Evolutionary conservation across 768 basidiomycete species (phyloP).

Genomic region (Boletus tomentosulus): DNA sequence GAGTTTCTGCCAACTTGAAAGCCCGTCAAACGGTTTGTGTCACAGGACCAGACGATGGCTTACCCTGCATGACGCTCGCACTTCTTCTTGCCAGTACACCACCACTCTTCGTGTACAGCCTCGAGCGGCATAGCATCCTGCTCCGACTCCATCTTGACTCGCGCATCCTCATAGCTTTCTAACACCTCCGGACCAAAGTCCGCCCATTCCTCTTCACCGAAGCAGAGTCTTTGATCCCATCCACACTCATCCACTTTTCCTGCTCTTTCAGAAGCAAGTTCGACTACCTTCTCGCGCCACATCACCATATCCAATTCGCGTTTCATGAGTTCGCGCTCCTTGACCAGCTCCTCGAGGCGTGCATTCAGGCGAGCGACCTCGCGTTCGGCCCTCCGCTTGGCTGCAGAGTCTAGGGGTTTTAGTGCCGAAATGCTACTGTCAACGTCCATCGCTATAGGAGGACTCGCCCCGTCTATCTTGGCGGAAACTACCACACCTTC

Average conservation of each 20-base stretch:
- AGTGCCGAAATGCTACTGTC: conserved; percentile 4
- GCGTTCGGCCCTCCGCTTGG: conserved; percentile 48
- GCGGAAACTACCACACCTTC: conserved; percentile 64
- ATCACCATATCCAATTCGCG: conserved; percentile 63
- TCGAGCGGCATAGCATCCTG: conserved; percentile 41
- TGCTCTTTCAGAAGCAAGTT: conserved; percentile 64
- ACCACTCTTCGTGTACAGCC: conserved; percentile 53
- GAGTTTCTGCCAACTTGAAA: conserved; percentile 71
- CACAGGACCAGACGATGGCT: conserved; percentile 12
- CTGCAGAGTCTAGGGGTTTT: conserved; percentile 27
- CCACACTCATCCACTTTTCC: conserved; percentile 71
- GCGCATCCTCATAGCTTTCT: conserved; percentile 62
- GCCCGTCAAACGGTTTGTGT: conserved; percentile 1
- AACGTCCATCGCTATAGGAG: conserved; percentile 25
- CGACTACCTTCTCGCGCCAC: conserved; percentile 67
- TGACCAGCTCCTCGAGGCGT: conserved; percentile 54
- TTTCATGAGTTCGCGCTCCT: conserved; percentile 60
- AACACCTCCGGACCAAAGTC: conserved; percentile 64
- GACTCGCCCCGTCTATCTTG: conserved; percentile 25
- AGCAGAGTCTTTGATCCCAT: conserved; percentile 83
- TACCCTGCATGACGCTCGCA: conserved; percentile 81
- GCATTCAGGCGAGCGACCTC: conserved; percentile 52
- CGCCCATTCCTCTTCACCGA: conserved; percentile 75
- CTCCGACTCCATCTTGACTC: conserved; percentile 29
- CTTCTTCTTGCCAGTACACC: conserved; percentile 71